Evolutionary conservation across 2,329 filamentous ascomycete species (phyloP).

Genomic region (Endocalyx cinctus): DNA sequence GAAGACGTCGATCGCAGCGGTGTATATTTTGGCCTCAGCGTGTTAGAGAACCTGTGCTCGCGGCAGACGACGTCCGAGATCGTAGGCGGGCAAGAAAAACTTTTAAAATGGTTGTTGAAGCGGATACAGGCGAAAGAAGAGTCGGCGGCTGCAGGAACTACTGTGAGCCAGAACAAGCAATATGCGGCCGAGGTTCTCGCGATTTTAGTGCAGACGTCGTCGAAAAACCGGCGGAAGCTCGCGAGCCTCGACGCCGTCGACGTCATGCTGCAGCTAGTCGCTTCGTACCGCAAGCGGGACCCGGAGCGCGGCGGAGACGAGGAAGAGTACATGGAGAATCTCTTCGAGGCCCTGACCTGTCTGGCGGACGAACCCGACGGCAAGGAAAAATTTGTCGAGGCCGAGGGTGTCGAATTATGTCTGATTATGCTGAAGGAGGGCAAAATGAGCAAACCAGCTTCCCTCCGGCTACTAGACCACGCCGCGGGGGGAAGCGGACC

Average conservation of each 20-base stretch:
- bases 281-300: constrained; percentile 79
- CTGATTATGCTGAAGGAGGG: constrained; percentile 90
- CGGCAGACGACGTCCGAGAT: constrained; percentile 58
- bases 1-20: constrained; percentile 70
- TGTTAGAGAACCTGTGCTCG: constrained; percentile 81
- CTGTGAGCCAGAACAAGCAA: constrained; percentile 85
- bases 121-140: constrained; percentile 67
- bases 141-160: constrained; percentile 12
- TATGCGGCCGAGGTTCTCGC: constrained; percentile 90
- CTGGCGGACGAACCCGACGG: constrained; percentile 70
- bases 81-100: constrained; percentile 62
- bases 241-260: constrained; percentile 70
- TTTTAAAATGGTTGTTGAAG: constrained; percentile 73
- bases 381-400: constrained; percentile 78
- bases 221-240: constrained; percentile 59
- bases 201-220: constrained; percentile 75
- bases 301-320: constrained; percentile 82
- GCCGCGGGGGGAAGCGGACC: constrained; percentile 55
- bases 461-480: constrained; percentile 80
- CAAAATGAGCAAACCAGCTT: constrained; percentile 73
- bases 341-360: constrained; percentile 83
- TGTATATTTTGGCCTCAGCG: constrained; percentile 77
- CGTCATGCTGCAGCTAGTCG: constrained; percentile 73
- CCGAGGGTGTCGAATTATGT: constrained; percentile 86
- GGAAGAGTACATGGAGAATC: constrained; percentile 90